Evolutionary conservation across 139 green algal genomes (phyloP), one percentile per base, ranked within the genome.

Genomic region (Coelastrella sp.): DNA sequence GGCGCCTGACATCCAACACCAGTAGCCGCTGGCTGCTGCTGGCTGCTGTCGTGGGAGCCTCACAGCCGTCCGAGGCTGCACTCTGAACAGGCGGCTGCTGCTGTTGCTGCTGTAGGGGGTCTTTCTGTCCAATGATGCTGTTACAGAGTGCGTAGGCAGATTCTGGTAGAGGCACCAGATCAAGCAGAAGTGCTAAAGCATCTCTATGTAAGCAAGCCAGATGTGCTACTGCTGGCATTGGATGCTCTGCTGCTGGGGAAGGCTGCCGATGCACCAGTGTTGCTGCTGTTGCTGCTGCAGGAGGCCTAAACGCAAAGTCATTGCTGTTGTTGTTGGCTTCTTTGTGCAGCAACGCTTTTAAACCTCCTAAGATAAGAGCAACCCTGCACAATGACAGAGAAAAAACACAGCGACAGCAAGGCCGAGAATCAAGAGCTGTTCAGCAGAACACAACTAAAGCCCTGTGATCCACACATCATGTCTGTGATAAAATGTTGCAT

Each of bases 1-100:
- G 92, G 12, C 96, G 90, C 65, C 96, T 90, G 72, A 98, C 86
- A 89, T 98, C 96, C 4, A 98, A 60, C 8, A 74, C 60, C 75
- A 83, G 7, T 58, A 84, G 20, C 15, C 59, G 56, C 56, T 25
- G 85, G 0, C 14, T 65, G 27, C 75, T 58, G 84, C 84, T 78
- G 75, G 11, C 25, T 56, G 25, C 82, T 78, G 63, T 7, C 35
- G 35, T 49, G 35, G 35, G 35, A 49, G 35, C 35, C 35, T 49
- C 35, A 49, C 35, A 49, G 35, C 35, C 56, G 49, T 85, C 59
- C 9, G n/a, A 22, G 60, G 27, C 65, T 20, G 15, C 25, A 49
- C 25, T 24, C 22, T 74, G 59, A 20, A 74, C 14, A 20, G 8
- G 24, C 74, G 22, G 76, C 35, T 82, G 35, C 76, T 83, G 27